Evolutionary conservation across 352 stramenopile species (phyloP), one percentile per base, ranked within the genome.

Genomic region (Plasmopara halstedii): DNA sequence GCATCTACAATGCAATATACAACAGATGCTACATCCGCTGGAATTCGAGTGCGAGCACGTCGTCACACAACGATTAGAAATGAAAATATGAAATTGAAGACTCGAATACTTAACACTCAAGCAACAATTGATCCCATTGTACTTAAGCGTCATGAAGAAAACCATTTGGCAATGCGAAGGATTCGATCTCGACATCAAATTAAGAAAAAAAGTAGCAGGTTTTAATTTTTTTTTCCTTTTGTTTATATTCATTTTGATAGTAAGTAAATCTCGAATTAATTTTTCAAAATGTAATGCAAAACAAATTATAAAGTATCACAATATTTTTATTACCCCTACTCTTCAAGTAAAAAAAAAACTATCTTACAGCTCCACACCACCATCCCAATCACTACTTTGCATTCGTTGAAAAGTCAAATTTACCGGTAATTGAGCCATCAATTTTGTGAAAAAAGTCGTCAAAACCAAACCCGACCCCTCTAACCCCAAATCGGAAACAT

Each of bases 381-480:
- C 75, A 43, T 87, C 75, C 75, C 75, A 87, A 40, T 79, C 69
- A 38, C 65, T 67, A 5, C 64, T 56, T 42, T 61, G 56, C 67
- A 81, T 87, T 23, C 72, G 70, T 58, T 87, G 75, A 46, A 87
- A 87, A 27, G 76, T 78, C 25, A 87, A 58, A 4, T 55, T 57
- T 42, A 87, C 62, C 3, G 75, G 75, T 9, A 67, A 83, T 57
- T 80, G 62, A 4, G 36, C 55, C 27, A 61, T 64, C 19, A 87
- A 48, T 29, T 80, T 72, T 2, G 71, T 76, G 45, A 87, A 87
- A 39, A 83, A 75, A 53, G 79, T 83, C 23, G 75, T 83, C 34
- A 87, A 42, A 40, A 79, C 75, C 4, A 57, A 53, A 8, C 70
- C 67, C 7, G 72, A 68, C 29, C 64, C 60, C 15, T 83, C 75